Base-by-base conservation (phyloP, 257 asterid genomes). In the Coffea canephora region DNA sequence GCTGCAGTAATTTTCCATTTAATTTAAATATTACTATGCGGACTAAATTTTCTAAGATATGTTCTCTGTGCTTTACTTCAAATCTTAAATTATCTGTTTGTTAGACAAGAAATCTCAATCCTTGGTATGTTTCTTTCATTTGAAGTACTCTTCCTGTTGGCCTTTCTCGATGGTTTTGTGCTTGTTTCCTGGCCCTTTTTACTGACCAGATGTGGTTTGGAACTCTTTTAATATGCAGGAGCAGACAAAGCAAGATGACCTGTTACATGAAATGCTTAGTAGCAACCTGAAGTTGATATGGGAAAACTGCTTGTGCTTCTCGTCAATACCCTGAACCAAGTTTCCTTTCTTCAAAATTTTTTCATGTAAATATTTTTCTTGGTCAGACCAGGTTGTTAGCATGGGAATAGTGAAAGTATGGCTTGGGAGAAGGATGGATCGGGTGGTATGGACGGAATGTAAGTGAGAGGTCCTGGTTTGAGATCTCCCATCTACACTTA, bases 241-340 rank as follows among this genome's bases (percentile, higher is more conserved):
- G 78, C 85, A 79, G 34, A 76, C 62, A 14, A 64, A 34, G 36
- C 65, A 89, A 0, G 79, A 75, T 8, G 84, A 86, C 25, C 67
- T 67, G 34, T 82, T 86, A 16, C 21, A 41, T 36, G 83, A 83
- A 77, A 86, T 79, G 87, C 86, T 90, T 59, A 45, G 73, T 71
- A 82, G 85, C 55, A 83, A 84, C 84, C 68, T 90, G 74, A 84
- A 78, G 82, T 57, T 88, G 78, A 85, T 86, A 54, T 86, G 93
- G 93, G 87, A 79, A 59, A 16, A 79, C 82, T 83, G 79, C 48
- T 55, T 87, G 64, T 73, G 81, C 67, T 72, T 64, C 75, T 79
- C 67, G 68, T 71, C 78, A 65, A 76, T 54, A 48, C 41, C 78
- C 75, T 77, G 83, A 81, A 57, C 55, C 74, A 49, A 16, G 34